Percentiles rank a stretch among this genome's conserved stretches.
Conservation (phyloP, 371 early-diverging fungal genomes). For the Mortierella sp. region DNA sequence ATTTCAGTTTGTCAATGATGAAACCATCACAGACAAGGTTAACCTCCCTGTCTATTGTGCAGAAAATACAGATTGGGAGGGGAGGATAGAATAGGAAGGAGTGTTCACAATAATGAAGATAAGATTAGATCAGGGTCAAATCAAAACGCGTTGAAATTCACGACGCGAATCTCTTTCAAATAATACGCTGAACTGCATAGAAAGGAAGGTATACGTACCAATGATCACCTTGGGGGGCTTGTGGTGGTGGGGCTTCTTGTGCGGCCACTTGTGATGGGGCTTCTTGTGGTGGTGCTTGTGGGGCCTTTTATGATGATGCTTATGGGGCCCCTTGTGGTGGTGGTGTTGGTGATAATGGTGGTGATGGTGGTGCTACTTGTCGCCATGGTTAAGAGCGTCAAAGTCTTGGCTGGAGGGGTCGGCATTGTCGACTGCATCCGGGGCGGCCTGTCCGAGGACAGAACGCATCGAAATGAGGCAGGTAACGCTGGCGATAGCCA, state of each 20-base stretch:
- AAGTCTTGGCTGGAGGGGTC: background rate
- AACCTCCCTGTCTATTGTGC: background rate
- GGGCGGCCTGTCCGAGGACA: background rate
- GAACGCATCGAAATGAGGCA: background rate
- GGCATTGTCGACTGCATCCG: background rate
- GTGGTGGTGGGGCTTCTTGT: background rate
- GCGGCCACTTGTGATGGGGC: background rate
- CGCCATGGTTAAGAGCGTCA: background rate
- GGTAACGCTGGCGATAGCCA: constrained; percentile 4
- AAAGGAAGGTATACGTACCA: background rate
- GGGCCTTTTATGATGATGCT: background rate
- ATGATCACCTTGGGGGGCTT: background rate
- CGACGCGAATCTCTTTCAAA: no score
- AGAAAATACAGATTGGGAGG: background rate
- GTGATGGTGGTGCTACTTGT: background rate
- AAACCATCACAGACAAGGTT: background rate
- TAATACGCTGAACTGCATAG: background rate
- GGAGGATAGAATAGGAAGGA: no score
- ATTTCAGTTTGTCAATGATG: background rate
- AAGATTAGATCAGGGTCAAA: no score
- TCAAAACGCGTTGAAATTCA: no score
- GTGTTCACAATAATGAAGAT: no score
- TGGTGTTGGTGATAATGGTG: background rate
- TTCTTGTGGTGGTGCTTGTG: constrained; percentile 9
- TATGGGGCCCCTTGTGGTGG: background rate